These are phyloP conservation scores for Pythium apleroticum DNA, from an alignment of 352 stramenopile genomes.

Conservation along the genomic window DNA sequence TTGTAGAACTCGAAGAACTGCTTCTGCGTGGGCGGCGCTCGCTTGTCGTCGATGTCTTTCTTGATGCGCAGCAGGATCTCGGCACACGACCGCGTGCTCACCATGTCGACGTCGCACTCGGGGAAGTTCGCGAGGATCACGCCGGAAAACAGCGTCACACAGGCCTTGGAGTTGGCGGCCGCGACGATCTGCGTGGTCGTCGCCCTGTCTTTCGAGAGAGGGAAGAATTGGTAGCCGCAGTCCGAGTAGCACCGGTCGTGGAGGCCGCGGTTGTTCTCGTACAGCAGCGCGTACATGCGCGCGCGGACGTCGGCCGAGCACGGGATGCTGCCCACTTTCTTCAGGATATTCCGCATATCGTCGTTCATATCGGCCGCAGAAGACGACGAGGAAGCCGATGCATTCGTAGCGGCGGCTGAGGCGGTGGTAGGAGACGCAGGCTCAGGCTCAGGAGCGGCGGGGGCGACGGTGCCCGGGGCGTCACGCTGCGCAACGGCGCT, in stretches of 20 bases:
- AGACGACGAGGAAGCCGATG: background rate
- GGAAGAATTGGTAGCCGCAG: slow-evolving; percentile 62
- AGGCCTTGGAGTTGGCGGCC: slow-evolving; percentile 40
- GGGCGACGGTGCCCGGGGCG: background rate
- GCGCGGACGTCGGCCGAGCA: slow-evolving; percentile 18
- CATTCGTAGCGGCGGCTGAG: background rate
- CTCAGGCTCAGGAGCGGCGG: background rate
- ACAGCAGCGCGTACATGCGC: slow-evolving; percentile 32
- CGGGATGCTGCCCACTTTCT: slow-evolving; percentile 19
- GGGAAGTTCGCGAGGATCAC: slow-evolving; percentile 30
- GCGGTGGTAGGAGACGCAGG: background rate
- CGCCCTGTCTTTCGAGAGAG: slow-evolving; percentile 44
- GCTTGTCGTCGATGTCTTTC: slow-evolving; percentile 25
- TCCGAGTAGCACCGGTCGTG: slow-evolving; percentile 50
- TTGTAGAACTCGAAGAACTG: slow-evolving; percentile 37
- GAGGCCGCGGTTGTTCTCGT: slow-evolving; percentile 53
- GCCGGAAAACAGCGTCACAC: slow-evolving; percentile 21
- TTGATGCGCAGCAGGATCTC: slow-evolving; percentile 32
- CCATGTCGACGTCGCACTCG: slow-evolving; percentile 42
- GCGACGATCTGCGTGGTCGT: slow-evolving; percentile 38
- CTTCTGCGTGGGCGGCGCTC: slow-evolving; percentile 17
- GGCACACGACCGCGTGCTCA: slow-evolving; percentile 26
- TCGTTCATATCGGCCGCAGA: slow-evolving; percentile 11
- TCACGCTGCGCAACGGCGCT: background rate
- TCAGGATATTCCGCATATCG: slow-evolving; percentile 27